Base-by-base conservation (phyloP, 352 stramenopile species). In the Pythium utonaiense region DNA sequence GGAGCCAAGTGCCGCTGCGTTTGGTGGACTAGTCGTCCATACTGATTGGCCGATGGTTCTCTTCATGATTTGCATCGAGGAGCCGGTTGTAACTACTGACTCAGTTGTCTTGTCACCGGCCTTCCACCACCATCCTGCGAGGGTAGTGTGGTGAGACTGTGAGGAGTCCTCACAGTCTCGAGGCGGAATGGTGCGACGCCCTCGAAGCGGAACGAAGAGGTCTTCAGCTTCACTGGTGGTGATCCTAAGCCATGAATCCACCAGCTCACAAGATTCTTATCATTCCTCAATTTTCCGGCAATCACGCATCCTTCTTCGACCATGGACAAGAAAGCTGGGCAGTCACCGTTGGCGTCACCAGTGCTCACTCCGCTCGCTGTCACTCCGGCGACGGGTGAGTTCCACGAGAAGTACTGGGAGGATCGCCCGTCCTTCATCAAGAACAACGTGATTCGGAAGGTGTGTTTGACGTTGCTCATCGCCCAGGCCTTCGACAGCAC, bases 361-460 rank as follows among this genome's bases (percentile, higher is more conserved):
- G 48, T 41, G 48, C 48, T 55, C 48, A 55, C 48, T n/a, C 48
- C 48, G 7, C 48, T 28, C 30, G 48, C 8, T 27, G 27, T 44
- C 16, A 36, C 24, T n/a, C 52, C 50, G 5, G 21, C 10, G 3
- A 28, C 22, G 9, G 50, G 50, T 14, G 36, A 58, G 33, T 58
- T 38, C 52, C 38, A 45, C 36, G 38, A 40, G 8, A 58, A 58
- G 42, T 47, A 42, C 56, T 63, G 56, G 56, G 56, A 63, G 28
- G 47, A 25, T 8, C 61, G 61, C 21, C 52, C 50, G n/a, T 25
- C 6, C n/a, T n/a, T 47, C 34, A 65, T 54, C 41, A 61, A 67
- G 48, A 44, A 69, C 24, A 62, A 57, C 14, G 58, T 70, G 27
- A 34, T 75, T 10, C 55, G 67, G 19, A 57, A 69, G 12, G 68